phyloP scores from a whole-genome alignment of 345 rosid species.

The Ceriops zippeliana region DNA sequence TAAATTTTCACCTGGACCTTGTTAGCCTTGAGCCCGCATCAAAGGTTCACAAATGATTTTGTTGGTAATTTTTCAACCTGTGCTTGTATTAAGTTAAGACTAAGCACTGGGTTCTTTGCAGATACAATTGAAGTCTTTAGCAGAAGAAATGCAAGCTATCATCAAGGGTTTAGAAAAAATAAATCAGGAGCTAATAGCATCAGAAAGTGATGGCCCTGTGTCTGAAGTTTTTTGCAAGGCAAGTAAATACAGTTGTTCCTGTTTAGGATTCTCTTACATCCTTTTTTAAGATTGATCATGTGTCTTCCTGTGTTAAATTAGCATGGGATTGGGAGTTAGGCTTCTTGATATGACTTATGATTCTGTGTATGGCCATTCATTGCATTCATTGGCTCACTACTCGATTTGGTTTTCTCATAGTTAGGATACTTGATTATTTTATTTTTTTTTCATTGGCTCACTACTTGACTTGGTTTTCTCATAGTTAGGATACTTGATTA shows the following conservation, averaged over 20 bases:
- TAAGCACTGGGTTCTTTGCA: conserved; percentile 32
- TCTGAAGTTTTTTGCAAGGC: conserved; percentile 87
- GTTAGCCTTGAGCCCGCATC: conserved; percentile 79
- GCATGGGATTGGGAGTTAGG: too few relatives aligned
- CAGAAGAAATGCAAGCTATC: conserved; percentile 99
- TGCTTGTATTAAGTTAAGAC: conserved; percentile 12
- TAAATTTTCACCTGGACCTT: conserved; percentile 82
- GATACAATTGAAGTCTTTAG: conserved; percentile 94
- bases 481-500: conserved; percentile 2
- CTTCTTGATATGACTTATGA: background rate
- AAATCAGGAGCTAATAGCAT: conserved; percentile 78
- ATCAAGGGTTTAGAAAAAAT: conserved; percentile 92
- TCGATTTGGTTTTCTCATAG: background rate
- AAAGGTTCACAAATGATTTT: conserved; percentile 51
- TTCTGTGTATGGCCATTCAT: background rate
- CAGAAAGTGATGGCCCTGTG: conserved; percentile 91
- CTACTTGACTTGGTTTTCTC: background rate
- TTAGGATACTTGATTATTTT: background rate
- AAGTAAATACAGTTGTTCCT: conserved; percentile 9
- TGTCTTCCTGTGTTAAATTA: too few relatives aligned
- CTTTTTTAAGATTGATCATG: conserved; percentile 1
- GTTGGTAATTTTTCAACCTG: conserved; percentile 7
- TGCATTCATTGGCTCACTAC: background rate
- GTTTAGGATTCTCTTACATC: conserved; percentile 6
- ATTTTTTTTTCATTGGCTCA: background rate